These are phyloP conservation scores for Arthromyces matolae DNA, from an alignment of 768 basidiomycete genomes.

Conservation along the genomic window DNA sequence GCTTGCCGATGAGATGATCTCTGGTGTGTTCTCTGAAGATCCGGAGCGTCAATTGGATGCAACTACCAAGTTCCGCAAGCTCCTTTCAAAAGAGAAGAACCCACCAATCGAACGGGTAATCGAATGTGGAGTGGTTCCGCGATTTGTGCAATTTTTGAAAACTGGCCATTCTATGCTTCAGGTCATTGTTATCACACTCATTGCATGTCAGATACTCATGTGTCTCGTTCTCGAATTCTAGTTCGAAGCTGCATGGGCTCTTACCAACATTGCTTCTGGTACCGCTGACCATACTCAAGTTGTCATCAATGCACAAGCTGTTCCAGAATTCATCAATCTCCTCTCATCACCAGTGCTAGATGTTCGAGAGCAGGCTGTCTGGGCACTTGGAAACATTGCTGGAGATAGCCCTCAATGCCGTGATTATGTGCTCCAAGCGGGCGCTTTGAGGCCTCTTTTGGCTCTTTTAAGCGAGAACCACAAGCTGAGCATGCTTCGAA, in stretches of 20 bases:
- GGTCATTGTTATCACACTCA: slow-evolving; percentile 35
- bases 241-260: slow-evolving; percentile 98
- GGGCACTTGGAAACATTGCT: slow-evolving; percentile 99
- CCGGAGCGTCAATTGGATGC: slow-evolving; percentile 91
- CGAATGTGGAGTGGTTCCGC: slow-evolving; percentile 93
- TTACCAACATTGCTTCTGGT: slow-evolving; percentile 97
- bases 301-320: slow-evolving; percentile 91
- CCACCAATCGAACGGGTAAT: slow-evolving; percentile 98
- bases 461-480: slow-evolving; percentile 91
- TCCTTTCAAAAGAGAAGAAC: slow-evolving; percentile 99
- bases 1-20: slow-evolving; percentile 90
- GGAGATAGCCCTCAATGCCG: slow-evolving; percentile 97
- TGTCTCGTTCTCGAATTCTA: slow-evolving; percentile 25
- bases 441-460: slow-evolving; percentile 89
- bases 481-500: slow-evolving; percentile 97
- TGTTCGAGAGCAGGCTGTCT: slow-evolving; percentile 98
- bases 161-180: slow-evolving; percentile 81
- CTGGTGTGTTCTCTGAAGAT: slow-evolving; percentile 89
- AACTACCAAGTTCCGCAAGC: slow-evolving; percentile 97
- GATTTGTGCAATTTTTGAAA: slow-evolving; percentile 93
- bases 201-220: background rate
- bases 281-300: slow-evolving; percentile 98
- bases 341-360: slow-evolving; percentile 92
- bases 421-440: slow-evolving; percentile 92
- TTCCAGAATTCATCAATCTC: slow-evolving; percentile 96